Conservation (phyloP, 805 yeast species). For the Nakazawaea wyomingensis region DNA sequence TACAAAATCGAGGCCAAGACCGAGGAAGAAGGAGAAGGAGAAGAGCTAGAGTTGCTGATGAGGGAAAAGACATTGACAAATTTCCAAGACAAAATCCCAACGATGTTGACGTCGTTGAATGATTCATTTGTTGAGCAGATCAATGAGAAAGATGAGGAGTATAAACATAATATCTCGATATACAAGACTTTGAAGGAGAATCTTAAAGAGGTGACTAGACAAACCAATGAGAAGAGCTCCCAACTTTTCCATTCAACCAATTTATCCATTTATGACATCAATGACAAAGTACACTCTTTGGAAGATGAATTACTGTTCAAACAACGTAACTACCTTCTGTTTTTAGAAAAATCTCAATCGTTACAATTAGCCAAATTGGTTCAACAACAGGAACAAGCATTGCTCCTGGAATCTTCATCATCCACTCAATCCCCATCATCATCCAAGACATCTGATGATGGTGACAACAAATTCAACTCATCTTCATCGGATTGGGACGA, state of each 20-base stretch:
- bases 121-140: slow-evolving; percentile 22
- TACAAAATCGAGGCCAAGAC: slow-evolving; percentile 7
- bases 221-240: slow-evolving; percentile 11
- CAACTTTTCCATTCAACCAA: not conserved
- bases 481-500: not conserved
- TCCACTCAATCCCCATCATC: too few relatives aligned
- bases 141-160: slow-evolving; percentile 45
- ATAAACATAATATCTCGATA: slow-evolving; percentile 40
- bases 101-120: slow-evolving; percentile 17
- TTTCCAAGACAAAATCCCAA: slow-evolving; percentile 19
- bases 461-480: too few relatives aligned
- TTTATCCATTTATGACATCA: not conserved
- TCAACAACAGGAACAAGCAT: slow-evolving; percentile 41
- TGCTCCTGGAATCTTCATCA: not conserved
- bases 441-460: too few relatives aligned
- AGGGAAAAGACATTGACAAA: slow-evolving; percentile 3
- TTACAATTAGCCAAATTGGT: slow-evolving; percentile 53
- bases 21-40: too few relatives aligned
- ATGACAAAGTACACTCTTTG: not conserved
- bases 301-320: slow-evolving; percentile 9
- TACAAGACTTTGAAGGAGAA: slow-evolving; percentile 36
- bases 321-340: slow-evolving; percentile 6
- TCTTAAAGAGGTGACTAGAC: slow-evolving; percentile 19
- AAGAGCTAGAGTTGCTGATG: slow-evolving; percentile 7
- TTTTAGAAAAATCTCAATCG: slow-evolving; percentile 58